Conservation (phyloP, 164 flowering plant species). For the Berberis vulgaris region DNA sequence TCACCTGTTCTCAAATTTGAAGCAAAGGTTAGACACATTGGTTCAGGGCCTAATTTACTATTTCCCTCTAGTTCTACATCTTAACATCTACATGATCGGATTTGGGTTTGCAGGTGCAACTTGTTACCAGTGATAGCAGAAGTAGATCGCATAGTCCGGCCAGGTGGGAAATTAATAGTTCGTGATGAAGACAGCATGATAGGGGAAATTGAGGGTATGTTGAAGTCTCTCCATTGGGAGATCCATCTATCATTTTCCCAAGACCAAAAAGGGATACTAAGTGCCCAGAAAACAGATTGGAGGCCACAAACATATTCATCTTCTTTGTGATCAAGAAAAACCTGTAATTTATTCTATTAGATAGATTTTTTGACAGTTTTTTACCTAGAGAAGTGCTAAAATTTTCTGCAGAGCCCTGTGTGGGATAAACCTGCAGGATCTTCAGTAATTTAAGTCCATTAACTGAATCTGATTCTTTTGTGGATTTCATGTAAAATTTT, state of each 20-base stretch:
- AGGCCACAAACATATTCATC: conserved; percentile 39
- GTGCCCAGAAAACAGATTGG: conserved; percentile 69
- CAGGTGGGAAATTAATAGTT: conserved; percentile 75
- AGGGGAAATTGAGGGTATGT: conserved; percentile 54
- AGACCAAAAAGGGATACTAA: conserved; percentile 58
- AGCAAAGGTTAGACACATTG: conserved; percentile 35
- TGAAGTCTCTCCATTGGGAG: conserved; percentile 81
- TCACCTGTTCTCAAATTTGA: conserved; percentile 71
- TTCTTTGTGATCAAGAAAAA: conserved; percentile 20
- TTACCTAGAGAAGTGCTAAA: too few relatives aligned
- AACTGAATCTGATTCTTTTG: too few relatives aligned
- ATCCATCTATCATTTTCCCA: conserved; percentile 59
- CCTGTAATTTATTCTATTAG: not conserved
- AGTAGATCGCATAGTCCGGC: conserved; percentile 70
- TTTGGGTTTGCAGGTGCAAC: conserved; percentile 45
- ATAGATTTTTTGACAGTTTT: conserved; percentile 1
- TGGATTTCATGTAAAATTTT: too few relatives aligned
- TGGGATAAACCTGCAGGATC: too few relatives aligned
- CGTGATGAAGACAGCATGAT: conserved; percentile 51
- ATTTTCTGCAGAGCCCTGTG: too few relatives aligned
- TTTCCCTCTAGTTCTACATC: too few relatives aligned
- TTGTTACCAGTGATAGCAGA: conserved; percentile 59
- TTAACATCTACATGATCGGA: too few relatives aligned
- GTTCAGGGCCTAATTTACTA: too few relatives aligned
- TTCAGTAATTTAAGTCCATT: too few relatives aligned